Evolutionary conservation across 768 basidiomycete genomes (phyloP), one percentile per base, ranked within the genome.

Genomic region (Tricholoma saponaceum): DNA sequence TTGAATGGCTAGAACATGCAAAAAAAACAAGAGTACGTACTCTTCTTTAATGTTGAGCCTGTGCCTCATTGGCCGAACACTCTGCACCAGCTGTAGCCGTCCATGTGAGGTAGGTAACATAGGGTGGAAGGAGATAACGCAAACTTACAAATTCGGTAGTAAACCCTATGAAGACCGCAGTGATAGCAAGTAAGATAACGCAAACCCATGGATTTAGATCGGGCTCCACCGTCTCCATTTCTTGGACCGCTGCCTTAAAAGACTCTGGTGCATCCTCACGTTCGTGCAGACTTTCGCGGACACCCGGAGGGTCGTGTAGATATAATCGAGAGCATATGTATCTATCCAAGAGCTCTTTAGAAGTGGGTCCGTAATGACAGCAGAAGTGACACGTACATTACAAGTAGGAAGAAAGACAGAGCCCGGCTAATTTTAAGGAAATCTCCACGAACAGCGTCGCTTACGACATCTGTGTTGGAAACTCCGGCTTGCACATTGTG

Each of bases 261-360:
- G 76, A 74, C 23, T 69, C 68, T 16, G 82, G 80, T 2, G 81
- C 80, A 44, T 80, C 70, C 2, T 79, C 74, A 47, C 74, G 72
- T 7, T 74, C 67, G 7, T 68, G 64, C 18, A 82, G 70, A 14
- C 70, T 72, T 54, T 82, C 77, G 26, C 74, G 75, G 5, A 82
- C 75, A 2, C 86, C 86, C 1, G 87, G 87, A 8, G 87, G 87
- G 62, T 88, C 79, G 69, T 87, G 84, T 30, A 89, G 66, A 70
- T 81, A 90, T 22, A 90, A 72, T 13, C 88, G 80, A 10, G 87
- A 88, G 57, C 73, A 77, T 20, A 89, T 63, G 62, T 90, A 89
- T 28, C 87, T 86, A 56, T 30, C 9, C 18, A 12, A 12, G 46
- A 47, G 13, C 2, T 18, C 51, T 12, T 25, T 54, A 41, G 44